Conservation (phyloP, 176 grass and related monocot genomes). For the Themeda triandra region DNA sequence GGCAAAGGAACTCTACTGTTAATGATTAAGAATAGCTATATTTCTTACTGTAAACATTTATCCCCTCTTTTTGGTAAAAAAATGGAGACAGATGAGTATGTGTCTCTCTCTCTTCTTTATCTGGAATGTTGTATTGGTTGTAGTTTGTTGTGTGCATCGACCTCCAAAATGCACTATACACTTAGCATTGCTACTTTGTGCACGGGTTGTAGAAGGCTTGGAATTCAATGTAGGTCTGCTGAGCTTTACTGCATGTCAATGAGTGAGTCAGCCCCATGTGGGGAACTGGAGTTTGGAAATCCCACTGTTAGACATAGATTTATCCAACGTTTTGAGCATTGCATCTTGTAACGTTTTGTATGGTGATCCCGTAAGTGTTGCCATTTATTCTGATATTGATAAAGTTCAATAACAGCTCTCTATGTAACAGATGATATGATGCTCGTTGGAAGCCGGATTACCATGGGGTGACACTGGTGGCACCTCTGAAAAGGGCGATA, state of each 20-base stretch:
- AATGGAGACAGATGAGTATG: neutral
- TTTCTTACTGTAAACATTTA: too few species aligned
- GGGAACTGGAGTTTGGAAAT: neutral
- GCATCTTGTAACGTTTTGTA: neutral
- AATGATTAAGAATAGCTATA: neutral
- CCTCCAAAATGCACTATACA: neutral
- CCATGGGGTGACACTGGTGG: neutral
- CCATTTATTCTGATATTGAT: neutral
- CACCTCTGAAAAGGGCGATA: neutral
- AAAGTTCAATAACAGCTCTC: neutral
- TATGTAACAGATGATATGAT: conserved; percentile 23
- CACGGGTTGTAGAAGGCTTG: neutral
- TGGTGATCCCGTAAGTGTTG: neutral
- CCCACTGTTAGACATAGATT: neutral
- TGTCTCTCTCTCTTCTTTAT: neutral
- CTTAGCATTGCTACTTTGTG: neutral
- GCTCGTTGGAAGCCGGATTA: neutral
- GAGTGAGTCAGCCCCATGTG: neutral
- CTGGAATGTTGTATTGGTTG: neutral
- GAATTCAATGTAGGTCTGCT: neutral
- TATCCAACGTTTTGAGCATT: neutral
- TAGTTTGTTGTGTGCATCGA: neutral
- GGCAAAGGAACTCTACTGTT: neutral
- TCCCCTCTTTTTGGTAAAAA: neutral
- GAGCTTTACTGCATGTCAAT: neutral